Percentiles rank a stretch among this genome's conserved stretches.
These are phyloP conservation scores for Monosporozyma yasuniensis DNA, from an alignment of 805 yeast species.

Conservation along the genomic window DNA sequence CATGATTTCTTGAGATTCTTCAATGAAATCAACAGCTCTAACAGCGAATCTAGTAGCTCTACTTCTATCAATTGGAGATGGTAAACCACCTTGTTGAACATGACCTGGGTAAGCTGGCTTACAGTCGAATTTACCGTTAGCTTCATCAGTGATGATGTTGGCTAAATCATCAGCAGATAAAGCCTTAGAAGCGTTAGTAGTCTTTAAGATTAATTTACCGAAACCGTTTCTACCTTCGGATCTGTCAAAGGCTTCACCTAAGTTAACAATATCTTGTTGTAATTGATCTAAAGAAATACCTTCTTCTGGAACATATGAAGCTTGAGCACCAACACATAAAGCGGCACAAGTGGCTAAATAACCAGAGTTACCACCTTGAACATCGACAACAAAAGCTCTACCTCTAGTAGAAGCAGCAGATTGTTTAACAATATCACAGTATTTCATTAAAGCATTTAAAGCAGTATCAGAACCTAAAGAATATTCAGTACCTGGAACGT, in stretches of 20 bases:
- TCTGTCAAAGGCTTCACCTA: constrained; percentile 49
- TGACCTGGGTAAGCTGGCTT: constrained; percentile 81
- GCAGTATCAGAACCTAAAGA: constrained; percentile 72
- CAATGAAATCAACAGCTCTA: constrained; percentile 61
- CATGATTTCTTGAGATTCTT: constrained; percentile 29
- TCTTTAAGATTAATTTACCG: constrained; percentile 62
- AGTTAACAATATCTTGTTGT: constrained; percentile 54
- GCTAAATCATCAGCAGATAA: constrained; percentile 59
- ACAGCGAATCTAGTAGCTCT: constrained; percentile 65
- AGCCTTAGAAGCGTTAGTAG: constrained; percentile 64
- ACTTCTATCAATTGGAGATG: constrained; percentile 70
- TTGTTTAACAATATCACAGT: constrained; percentile 74
- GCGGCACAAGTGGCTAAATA: constrained; percentile 64
- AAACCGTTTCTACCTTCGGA: constrained; percentile 57
- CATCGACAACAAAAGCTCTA: constrained; percentile 72
- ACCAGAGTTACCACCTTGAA: constrained; percentile 82
- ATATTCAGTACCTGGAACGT: constrained; percentile 77
- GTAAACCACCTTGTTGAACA: constrained; percentile 76
- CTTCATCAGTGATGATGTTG: constrained; percentile 54
- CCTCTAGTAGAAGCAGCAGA: constrained; percentile 72
- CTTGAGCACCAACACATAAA: constrained; percentile 62
- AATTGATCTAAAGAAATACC: constrained; percentile 51
- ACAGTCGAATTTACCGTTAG: constrained; percentile 59
- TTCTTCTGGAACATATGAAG: constrained; percentile 70
- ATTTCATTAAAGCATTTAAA: constrained; percentile 56